Conservation (phyloP, 257 asterid genomes). For the Salvia miltiorrhiza region DNA sequence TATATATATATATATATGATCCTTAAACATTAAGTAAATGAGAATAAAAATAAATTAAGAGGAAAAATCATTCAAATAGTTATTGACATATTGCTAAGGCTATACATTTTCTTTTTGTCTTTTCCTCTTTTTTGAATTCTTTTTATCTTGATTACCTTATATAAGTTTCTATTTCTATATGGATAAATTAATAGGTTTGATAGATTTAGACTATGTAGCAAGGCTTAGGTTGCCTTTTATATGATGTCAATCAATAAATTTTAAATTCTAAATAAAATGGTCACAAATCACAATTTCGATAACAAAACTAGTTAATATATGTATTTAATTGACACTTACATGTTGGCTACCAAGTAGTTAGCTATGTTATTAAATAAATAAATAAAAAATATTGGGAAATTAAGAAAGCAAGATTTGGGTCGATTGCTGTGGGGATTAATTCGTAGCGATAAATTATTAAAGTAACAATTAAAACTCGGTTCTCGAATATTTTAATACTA, state of each 20-base stretch:
- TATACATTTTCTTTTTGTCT: too few relatives aligned
- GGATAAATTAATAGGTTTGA: not conserved
- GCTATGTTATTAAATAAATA: too few relatives aligned
- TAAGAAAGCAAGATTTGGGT: not conserved
- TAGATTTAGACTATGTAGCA: conserved; percentile 13
- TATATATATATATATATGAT: too few relatives aligned
- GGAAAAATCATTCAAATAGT: too few relatives aligned
- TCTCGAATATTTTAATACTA: not conserved
- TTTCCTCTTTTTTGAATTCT: not conserved
- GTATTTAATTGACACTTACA: not conserved
- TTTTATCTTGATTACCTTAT: not conserved
- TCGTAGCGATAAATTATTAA: not conserved
- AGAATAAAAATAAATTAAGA: too few relatives aligned
- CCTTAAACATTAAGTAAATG: too few relatives aligned
- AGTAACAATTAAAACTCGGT: not conserved
- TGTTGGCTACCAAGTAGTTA: not conserved
- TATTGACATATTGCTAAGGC: too few relatives aligned
- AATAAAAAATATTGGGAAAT: not conserved
- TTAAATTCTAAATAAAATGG: conserved; percentile 8
- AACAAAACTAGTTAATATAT: not conserved
- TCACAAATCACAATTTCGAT: conserved; percentile 12
- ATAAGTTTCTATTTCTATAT: not conserved
- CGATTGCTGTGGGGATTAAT: not conserved
- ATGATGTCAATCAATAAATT: conserved; percentile 20
- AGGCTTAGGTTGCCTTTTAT: conserved; percentile 3